Percentiles rank a stretch among this genome's conserved stretches.
These are phyloP conservation scores for Gigaspora rosea DNA, from an alignment of 192 early-diverging fungal genomes.

Conservation along the genomic window DNA sequence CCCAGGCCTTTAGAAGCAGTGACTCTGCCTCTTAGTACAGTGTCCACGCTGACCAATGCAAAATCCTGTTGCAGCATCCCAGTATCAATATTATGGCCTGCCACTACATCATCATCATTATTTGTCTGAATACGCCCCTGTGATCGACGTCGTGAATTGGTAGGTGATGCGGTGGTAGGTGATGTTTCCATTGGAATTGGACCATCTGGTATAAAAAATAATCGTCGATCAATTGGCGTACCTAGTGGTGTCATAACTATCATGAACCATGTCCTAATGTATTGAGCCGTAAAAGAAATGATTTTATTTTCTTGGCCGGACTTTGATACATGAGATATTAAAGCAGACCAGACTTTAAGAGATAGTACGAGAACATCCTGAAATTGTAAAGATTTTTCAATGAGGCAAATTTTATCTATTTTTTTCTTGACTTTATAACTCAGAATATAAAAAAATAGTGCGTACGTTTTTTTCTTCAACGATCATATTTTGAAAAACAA, in stretches of 20 bases:
- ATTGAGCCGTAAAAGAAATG: slow-evolving; percentile 33
- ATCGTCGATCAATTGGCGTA: slow-evolving; percentile 62
- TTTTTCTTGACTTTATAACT: not conserved
- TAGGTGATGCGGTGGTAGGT: slow-evolving; percentile 5
- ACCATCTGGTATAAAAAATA: slow-evolving; percentile 43
- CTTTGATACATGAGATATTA: slow-evolving; percentile 30
- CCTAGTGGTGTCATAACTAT: slow-evolving; percentile 87
- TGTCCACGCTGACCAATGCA: slow-evolving; percentile 72
- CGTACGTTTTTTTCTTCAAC: slow-evolving; percentile 72
- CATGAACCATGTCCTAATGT: slow-evolving; percentile 62
- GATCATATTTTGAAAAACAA: slow-evolving; percentile 91
- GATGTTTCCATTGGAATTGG: slow-evolving; percentile 23
- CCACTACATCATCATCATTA: not conserved
- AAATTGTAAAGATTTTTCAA: not conserved
- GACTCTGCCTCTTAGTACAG: slow-evolving; percentile 81
- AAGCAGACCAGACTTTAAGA: slow-evolving; percentile 63
- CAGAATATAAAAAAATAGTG: too few relatives aligned
- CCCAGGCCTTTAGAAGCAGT: slow-evolving; percentile 80
- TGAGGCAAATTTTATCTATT: not conserved
- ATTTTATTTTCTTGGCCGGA: slow-evolving; percentile 28
- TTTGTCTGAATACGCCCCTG: slow-evolving; percentile 23
- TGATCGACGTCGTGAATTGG: slow-evolving; percentile 1
- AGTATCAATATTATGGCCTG: slow-evolving; percentile 75
- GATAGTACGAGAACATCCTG: slow-evolving; percentile 61
- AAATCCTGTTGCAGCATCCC: slow-evolving; percentile 93